Percentiles rank a stretch among this genome's conserved stretches.
Conservation (phyloP, 2,329 filamentous ascomycete genomes). For the Cryphonectria parasitica region DNA sequence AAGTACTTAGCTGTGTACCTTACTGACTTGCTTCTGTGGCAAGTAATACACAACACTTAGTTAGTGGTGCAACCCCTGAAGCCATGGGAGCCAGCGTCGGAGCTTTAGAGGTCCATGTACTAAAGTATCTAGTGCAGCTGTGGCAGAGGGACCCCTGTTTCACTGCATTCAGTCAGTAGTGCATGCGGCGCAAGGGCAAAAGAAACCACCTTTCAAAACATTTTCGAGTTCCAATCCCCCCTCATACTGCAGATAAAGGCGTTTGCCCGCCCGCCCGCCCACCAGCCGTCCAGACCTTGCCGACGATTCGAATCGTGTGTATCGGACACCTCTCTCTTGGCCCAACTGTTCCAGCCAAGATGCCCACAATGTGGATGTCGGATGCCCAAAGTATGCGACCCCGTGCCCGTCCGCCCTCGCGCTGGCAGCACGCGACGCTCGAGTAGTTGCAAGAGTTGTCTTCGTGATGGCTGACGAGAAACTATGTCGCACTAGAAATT, state of each 20-base stretch:
- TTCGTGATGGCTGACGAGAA: constrained; percentile 38
- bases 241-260: neutral
- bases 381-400: constrained; percentile 82
- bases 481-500: constrained; percentile 67
- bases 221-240: neutral
- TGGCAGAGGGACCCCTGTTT: constrained; percentile 23
- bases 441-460: neutral
- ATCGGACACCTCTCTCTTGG: neutral
- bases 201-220: constrained; percentile 26
- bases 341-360: constrained; percentile 43
- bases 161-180: constrained; percentile 18
- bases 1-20: neutral
- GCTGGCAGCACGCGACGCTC: constrained; percentile 7
- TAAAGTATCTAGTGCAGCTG: neutral
- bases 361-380: constrained; percentile 95
- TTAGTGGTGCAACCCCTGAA: neutral
- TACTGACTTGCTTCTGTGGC: neutral
- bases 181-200: neutral
- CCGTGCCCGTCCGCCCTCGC: constrained; percentile 6
- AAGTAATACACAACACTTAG: too few relatives aligned
- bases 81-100: neutral
- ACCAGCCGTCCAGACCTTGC: neutral
- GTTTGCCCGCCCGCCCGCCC: neutral
- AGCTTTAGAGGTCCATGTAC: neutral
- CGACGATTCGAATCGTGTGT: neutral